phyloP scores from a whole-genome alignment of 169 alveolate species.

The Eimeria praecox region DNA sequence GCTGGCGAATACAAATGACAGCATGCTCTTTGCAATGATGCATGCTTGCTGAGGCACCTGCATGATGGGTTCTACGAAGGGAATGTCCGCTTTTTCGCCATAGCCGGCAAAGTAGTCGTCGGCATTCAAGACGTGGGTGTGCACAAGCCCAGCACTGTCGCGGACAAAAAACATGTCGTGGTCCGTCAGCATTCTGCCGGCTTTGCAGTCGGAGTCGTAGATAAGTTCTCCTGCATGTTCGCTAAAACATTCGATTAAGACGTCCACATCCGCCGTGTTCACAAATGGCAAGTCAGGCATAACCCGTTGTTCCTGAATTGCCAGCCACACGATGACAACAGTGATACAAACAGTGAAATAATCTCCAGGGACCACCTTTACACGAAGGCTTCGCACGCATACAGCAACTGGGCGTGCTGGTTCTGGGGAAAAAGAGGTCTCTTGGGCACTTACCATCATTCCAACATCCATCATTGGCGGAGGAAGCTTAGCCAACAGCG shows the following conservation, averaged over 20 bases:
- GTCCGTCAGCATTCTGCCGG: slow-evolving; percentile 72
- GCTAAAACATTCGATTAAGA: slow-evolving; percentile 57
- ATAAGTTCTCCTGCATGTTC: slow-evolving; percentile 70
- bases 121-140: slow-evolving; percentile 64
- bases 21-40: background rate
- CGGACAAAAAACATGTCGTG: slow-evolving; percentile 70
- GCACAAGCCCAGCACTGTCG: background rate
- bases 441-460: slow-evolving; percentile 36
- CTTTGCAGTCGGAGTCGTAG: slow-evolving; percentile 71
- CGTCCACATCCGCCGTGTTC: slow-evolving; percentile 36
- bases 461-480: slow-evolving; percentile 63
- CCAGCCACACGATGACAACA: background rate
- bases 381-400: background rate
- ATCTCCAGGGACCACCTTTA: background rate
- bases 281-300: slow-evolving; percentile 70
- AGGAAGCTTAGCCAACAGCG: slow-evolving; percentile 57
- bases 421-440: background rate
- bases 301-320: slow-evolving; percentile 45
- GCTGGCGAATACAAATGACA: background rate
- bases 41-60: slow-evolving; percentile 17
- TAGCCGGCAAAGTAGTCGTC: slow-evolving; percentile 74
- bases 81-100: slow-evolving; percentile 19
- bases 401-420: background rate
- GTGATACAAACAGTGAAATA: background rate
- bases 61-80: slow-evolving; percentile 56